Evolutionary conservation across 2,329 filamentous ascomycete genomes (phyloP).

Genomic region (Parastagonospora avenae): DNA sequence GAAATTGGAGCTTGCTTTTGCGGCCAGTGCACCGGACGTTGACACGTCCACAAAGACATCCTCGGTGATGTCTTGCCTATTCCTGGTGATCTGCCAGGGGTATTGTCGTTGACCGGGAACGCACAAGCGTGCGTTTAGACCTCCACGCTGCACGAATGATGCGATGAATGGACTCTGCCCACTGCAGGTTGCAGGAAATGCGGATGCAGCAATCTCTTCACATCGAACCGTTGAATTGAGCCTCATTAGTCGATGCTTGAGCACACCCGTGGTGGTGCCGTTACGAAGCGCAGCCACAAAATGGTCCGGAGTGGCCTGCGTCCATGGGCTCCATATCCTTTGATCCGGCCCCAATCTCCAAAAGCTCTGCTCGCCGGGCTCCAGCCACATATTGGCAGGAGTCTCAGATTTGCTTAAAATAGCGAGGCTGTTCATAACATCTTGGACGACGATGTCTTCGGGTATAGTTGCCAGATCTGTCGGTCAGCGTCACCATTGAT

Average conservation of each 20-base stretch:
- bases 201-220: not conserved
- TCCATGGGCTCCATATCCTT: not conserved
- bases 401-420: not conserved
- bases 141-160: not conserved
- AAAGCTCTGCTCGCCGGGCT: not conserved
- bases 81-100: constrained; percentile 7
- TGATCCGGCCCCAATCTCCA: not conserved
- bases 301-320: not conserved
- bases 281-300: constrained; percentile 6
- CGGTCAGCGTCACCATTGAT: too few species aligned
- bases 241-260: constrained; percentile 5
- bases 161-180: constrained; percentile 3
- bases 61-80: constrained; percentile 10
- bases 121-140: constrained; percentile 3
- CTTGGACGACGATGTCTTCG: constrained; percentile 10
- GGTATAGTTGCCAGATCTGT: constrained; percentile 11
- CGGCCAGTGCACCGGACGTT: not conserved
- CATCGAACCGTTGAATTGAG: constrained; percentile 7
- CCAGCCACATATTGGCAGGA: constrained; percentile 1
- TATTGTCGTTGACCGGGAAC: constrained; percentile 2
- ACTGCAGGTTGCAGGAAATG: not conserved
- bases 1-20: not conserved
- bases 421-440: constrained; percentile 4
- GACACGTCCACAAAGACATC: constrained; percentile 3
- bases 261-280: constrained; percentile 3